Evolutionary conservation across 2,329 filamentous ascomycete genomes (phyloP).

Genomic region (Leptodontidium sp.): DNA sequence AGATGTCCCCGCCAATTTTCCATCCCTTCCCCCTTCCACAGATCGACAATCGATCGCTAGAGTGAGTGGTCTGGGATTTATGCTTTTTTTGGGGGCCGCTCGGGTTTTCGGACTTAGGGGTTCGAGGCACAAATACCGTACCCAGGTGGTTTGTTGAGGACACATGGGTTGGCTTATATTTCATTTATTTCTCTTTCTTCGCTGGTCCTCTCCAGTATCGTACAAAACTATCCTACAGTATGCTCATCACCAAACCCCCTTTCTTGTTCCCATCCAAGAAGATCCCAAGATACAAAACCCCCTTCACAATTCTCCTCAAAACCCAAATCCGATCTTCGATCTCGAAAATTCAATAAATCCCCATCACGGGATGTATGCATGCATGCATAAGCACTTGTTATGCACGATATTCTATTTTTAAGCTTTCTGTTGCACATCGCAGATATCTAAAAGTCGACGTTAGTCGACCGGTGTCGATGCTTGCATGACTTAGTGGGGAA

Average conservation of each 20-base stretch:
- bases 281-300: no score
- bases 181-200: no score
- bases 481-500: neutral
- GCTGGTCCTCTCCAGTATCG: no score
- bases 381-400: neutral
- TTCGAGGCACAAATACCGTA: neutral
- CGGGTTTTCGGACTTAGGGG: neutral
- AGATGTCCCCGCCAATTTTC: neutral
- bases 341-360: neutral
- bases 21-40: neutral
- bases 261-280: no score
- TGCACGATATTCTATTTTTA: conserved; percentile 4
- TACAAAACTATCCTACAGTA: no score
- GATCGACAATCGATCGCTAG: conserved; percentile 1
- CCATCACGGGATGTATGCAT: neutral
- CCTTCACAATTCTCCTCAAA: no score
- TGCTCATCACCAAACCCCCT: no score
- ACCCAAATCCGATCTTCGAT: neutral
- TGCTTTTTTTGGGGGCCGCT: conserved; percentile 8
- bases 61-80: conserved; percentile 4
- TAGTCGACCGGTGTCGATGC: neutral
- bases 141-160: neutral
- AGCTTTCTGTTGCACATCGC: conserved; percentile 14
- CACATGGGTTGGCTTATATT: neutral
- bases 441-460: no score